These are phyloP conservation scores for Tilletia setariae DNA, from an alignment of 1,284 basidiomycete genomes.

Conservation along the genomic window DNA sequence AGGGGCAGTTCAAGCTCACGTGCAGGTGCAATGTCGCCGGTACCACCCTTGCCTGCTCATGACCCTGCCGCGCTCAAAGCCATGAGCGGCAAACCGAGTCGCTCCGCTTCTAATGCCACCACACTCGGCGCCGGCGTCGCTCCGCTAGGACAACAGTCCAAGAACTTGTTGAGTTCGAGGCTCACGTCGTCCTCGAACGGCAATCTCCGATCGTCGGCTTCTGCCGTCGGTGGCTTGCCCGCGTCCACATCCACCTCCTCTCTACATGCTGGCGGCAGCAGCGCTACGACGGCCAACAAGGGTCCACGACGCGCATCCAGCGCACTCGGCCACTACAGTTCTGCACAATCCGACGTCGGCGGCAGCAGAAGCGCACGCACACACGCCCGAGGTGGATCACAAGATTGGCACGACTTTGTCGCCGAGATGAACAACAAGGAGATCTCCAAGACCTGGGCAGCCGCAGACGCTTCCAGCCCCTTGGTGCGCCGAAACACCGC, in stretches of 20 bases:
- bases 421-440: constrained; percentile 42
- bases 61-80: constrained; percentile 20
- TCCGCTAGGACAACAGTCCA: constrained; percentile 35
- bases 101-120: not conserved
- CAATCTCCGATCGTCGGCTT: not conserved
- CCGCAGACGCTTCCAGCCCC: constrained; percentile 27
- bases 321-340: constrained; percentile 19
- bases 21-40: constrained; percentile 20
- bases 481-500: constrained; percentile 16
- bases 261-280: not conserved
- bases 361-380: constrained; percentile 11
- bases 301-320: constrained; percentile 21
- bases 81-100: constrained; percentile 23
- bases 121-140: constrained; percentile 28
- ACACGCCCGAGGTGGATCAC: constrained; percentile 20
- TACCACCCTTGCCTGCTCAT: constrained; percentile 29
- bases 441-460: constrained; percentile 36
- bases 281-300: not conserved
- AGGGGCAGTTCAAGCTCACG: constrained; percentile 20
- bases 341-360: constrained; percentile 19
- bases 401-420: constrained; percentile 45
- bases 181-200: not conserved
- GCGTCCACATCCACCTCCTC: constrained; percentile 7
- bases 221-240: not conserved
- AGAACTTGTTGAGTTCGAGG: constrained; percentile 24